A percentile compares a stretch with the other conserved stretches of the same genome.
These are phyloP conservation scores for Naganishia sp. DNA, from an alignment of 1,284 basidiomycete species.

Conservation along the genomic window DNA sequence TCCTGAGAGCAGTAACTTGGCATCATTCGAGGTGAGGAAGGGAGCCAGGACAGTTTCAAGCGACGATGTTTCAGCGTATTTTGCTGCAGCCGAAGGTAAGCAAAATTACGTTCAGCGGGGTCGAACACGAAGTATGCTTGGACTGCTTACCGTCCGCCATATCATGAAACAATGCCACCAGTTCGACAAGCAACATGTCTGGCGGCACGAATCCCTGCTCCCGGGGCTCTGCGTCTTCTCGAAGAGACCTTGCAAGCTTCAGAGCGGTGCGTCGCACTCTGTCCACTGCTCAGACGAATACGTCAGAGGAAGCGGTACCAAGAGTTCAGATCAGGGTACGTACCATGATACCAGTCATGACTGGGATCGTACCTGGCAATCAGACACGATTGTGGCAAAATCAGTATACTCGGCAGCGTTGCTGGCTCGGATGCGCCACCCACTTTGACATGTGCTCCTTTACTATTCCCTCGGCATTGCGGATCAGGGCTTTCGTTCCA, in stretches of 20 bases:
- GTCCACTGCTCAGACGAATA: slow-evolving; percentile 60
- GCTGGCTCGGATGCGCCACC: not conserved
- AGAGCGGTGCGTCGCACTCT: slow-evolving; percentile 77
- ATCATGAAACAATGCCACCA: slow-evolving; percentile 86
- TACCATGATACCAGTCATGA: slow-evolving; percentile 85
- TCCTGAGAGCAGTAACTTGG: slow-evolving; percentile 10
- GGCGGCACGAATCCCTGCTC: slow-evolving; percentile 44
- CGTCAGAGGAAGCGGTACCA: slow-evolving; percentile 13
- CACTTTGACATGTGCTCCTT: slow-evolving; percentile 67
- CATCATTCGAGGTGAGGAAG: slow-evolving; percentile 35
- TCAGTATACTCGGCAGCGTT: not conserved
- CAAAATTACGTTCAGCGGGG: not conserved
- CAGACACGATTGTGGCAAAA: slow-evolving; percentile 6
- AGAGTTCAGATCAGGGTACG: slow-evolving; percentile 39
- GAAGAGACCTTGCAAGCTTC: slow-evolving; percentile 61
- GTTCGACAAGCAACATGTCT: slow-evolving; percentile 74
- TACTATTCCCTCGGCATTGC: slow-evolving; percentile 70
- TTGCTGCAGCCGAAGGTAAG: slow-evolving; percentile 36
- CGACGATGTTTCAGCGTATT: slow-evolving; percentile 42
- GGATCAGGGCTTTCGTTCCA: slow-evolving; percentile 51
- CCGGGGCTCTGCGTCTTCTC: slow-evolving; percentile 17
- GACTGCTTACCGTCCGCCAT: slow-evolving; percentile 53
- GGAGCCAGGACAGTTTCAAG: slow-evolving; percentile 37
- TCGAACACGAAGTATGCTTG: not conserved
- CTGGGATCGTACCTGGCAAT: slow-evolving; percentile 72